These are phyloP conservation scores for Kodamaea derodonti DNA, from an alignment of 1,139 yeast genomes.

Conservation along the genomic window DNA sequence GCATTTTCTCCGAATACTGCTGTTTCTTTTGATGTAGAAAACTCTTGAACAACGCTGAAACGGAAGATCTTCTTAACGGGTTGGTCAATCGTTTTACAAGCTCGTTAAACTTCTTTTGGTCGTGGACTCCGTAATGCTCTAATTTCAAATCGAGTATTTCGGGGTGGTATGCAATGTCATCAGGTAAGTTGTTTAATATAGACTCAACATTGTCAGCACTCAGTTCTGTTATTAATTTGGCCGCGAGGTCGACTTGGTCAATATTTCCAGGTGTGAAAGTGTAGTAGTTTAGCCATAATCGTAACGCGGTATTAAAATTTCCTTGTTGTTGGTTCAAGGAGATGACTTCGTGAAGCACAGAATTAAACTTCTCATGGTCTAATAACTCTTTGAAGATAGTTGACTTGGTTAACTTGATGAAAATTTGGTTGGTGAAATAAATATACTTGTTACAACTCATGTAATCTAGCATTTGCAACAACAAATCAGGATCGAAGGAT, in stretches of 20 bases:
- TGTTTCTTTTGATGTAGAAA: constrained; percentile 27
- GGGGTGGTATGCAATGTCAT: not conserved
- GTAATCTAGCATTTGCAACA: constrained; percentile 6
- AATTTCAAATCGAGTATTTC: constrained; percentile 9
- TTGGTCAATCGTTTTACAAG: constrained; percentile 20
- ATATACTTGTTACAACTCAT: constrained; percentile 9
- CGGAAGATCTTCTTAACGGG: constrained; percentile 31
- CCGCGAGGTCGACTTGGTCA: not conserved
- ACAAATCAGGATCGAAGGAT: not conserved
- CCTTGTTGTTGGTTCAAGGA: constrained; percentile 8
- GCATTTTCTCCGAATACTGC: constrained; percentile 26
- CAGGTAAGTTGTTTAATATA: constrained; percentile 4
- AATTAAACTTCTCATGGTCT: constrained; percentile 2
- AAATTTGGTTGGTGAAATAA: constrained; percentile 11
- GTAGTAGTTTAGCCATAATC: constrained; percentile 6
- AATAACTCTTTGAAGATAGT: not conserved
- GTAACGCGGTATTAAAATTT: constrained; percentile 6
- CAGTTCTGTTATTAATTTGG: constrained; percentile 3
- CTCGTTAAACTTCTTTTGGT: constrained; percentile 14
- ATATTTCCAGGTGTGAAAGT: not conserved
- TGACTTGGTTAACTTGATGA: not conserved
- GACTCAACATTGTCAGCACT: constrained; percentile 1
- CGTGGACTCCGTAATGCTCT: constrained; percentile 5
- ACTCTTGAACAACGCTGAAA: constrained; percentile 32
- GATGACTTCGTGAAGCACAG: constrained; percentile 4